Evolutionary conservation across 2,329 filamentous ascomycete genomes (phyloP), one percentile per base, ranked within the genome.

Genomic region (Penicillium sp.): DNA sequence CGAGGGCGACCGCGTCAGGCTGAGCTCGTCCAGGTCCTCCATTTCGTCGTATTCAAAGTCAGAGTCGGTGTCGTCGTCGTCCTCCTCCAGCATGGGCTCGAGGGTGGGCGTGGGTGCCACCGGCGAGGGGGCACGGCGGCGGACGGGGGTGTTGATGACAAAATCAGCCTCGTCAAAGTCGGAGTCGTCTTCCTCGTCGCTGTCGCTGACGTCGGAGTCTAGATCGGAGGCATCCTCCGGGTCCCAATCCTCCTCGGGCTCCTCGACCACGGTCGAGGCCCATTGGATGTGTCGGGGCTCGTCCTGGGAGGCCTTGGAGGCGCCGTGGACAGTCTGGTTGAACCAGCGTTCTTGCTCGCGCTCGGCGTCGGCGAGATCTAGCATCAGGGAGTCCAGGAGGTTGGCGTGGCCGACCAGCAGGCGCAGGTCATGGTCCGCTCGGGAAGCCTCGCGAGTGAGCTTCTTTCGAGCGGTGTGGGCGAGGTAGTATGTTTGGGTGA

Each of bases 401-500:
- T 97, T 98, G 75, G 93, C 93, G 72, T 98, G 93, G 60, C 91
- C 93, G 58, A 98, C 93, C 46, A 98, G 85, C 31, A 94, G 81
- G 64, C 91, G 84, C 50, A 98, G 86, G 76, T 97, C 83, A 78
- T 97, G 93, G 66, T 97, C 91, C 59, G 87, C 77, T 61, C 85
- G 84, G 69, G 83, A 81, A 74, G 93, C 93, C 75, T 97, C 91
- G 51, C 79, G 80, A 53, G 89, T 89, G 63, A 98, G 89, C 88
- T 98, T 98, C 59, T 84, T 85, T 68, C 93, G 83, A 65, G 93
- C 93, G 71, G 90, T 91, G 78, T 95, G 90, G 66, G 93, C 93
- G 60, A 97, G 85, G 76, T 88, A 95, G 84, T 97, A 98, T 48
- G 91, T 97, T 73, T 96, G 89, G 18, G 91, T 94, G 74, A 97